phyloP scores from a whole-genome alignment of 2,329 filamentous ascomycete species.

The Fusarium multiceps region DNA sequence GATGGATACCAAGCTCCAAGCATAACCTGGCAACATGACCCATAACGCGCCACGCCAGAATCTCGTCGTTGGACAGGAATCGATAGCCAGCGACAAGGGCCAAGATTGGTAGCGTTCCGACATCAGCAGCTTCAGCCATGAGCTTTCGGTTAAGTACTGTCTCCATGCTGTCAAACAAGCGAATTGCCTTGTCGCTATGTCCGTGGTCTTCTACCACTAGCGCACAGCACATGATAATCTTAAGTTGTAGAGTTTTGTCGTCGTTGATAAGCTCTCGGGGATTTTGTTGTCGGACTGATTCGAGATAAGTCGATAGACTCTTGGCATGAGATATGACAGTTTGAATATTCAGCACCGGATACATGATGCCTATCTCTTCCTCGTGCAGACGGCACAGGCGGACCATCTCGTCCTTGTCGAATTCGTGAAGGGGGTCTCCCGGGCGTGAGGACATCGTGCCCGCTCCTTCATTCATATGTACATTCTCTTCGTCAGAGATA shows the following conservation, averaged over 20 bases:
- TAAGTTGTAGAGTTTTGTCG: constrained; percentile 75
- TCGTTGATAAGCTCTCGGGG: constrained; percentile 57
- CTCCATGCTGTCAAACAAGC: constrained; percentile 81
- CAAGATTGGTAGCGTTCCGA: constrained; percentile 62
- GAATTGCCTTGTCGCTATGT: constrained; percentile 77
- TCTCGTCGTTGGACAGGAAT: constrained; percentile 87
- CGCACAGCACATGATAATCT: constrained; percentile 83
- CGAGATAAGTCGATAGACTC: constrained; percentile 77
- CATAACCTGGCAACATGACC: constrained; percentile 85
- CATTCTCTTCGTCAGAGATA: constrained; percentile 72
- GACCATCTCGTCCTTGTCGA: constrained; percentile 82
- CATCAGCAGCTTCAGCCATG: constrained; percentile 63
- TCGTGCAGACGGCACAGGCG: constrained; percentile 83
- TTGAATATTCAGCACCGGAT: constrained; percentile 83
- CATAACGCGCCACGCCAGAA: constrained; percentile 86
- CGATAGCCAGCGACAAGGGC: constrained; percentile 73
- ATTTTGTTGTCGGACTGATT: constrained; percentile 56
- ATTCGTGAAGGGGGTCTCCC: constrained; percentile 81
- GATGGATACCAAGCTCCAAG: constrained; percentile 84
- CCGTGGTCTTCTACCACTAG: constrained; percentile 83
- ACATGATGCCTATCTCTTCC: constrained; percentile 93
- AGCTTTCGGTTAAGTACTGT: constrained; percentile 74
- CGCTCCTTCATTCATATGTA: constrained; percentile 45
- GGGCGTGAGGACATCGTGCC: constrained; percentile 48
- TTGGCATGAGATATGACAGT: constrained; percentile 76